Evolutionary conservation across 495 filamentous ascomycete genomes (phyloP).

Genomic region (Annulohypoxylon maeteangense): DNA sequence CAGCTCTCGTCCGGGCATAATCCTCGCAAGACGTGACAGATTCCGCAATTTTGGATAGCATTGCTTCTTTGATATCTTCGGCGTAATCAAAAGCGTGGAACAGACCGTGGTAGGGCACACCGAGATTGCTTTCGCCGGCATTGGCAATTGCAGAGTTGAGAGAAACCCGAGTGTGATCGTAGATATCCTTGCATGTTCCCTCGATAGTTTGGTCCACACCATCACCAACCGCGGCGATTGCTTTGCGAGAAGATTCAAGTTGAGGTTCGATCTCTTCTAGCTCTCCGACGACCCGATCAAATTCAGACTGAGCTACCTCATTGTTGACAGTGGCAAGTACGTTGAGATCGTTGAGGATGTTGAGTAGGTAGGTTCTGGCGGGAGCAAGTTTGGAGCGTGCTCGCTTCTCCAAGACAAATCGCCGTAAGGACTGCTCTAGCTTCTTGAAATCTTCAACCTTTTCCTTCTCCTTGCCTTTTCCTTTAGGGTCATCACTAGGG

Average conservation of each 20-base stretch:
- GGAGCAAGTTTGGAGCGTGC: conserved; percentile 95
- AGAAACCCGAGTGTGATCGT: conserved; percentile 78
- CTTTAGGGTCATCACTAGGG: conserved; percentile 74
- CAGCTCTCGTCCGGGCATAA: conserved; percentile 79
- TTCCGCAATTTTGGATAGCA: conserved; percentile 84
- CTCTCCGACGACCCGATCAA: conserved; percentile 84
- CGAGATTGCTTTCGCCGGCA: conserved; percentile 80
- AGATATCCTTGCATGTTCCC: conserved; percentile 83
- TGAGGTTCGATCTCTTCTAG: conserved; percentile 84
- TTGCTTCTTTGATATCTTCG: conserved; percentile 89
- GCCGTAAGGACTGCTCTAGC: conserved; percentile 85
- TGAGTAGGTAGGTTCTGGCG: conserved; percentile 94
- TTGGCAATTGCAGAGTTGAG: conserved; percentile 75
- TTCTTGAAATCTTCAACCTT: conserved; percentile 89
- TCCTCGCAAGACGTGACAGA: conserved; percentile 85
- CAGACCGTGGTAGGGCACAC: conserved; percentile 86
- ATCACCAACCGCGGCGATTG: conserved; percentile 82
- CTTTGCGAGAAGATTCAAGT: conserved; percentile 84
- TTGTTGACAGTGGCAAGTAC: conserved; percentile 86
- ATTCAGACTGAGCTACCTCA: conserved; percentile 85
- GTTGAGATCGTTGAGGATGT: conserved; percentile 86
- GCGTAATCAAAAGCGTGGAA: conserved; percentile 90
- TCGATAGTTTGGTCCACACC: conserved; percentile 85
- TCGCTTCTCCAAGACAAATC: conserved; percentile 96
- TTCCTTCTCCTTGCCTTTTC: conserved; percentile 89